These are phyloP conservation scores for Dryas octopetala DNA, from an alignment of 306 rosid species.

Conservation along the genomic window DNA sequence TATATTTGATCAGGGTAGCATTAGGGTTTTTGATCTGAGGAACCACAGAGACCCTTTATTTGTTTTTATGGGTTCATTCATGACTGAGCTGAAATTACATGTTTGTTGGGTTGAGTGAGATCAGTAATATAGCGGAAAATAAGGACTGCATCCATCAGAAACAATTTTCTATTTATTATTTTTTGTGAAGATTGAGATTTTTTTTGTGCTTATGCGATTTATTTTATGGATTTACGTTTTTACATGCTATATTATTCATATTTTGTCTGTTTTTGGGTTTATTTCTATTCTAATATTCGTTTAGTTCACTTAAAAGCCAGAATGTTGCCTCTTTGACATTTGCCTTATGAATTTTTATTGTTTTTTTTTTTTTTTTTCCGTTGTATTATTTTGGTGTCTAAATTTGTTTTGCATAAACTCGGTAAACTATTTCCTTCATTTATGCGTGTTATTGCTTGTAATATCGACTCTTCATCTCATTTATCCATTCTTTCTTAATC, in stretches of 20 bases:
- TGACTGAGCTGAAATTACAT: constrained; percentile 15
- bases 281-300: not conserved
- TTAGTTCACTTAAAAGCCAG: constrained; percentile 4
- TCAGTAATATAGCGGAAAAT: constrained; percentile 5
- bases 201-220: constrained; percentile 6
- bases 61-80: not conserved
- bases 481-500: not conserved
- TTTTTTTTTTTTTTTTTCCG: not conserved
- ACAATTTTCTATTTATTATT: not conserved
- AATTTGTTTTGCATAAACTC: not conserved
- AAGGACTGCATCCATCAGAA: not conserved
- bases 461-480: not conserved
- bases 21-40: constrained; percentile 22
- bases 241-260: not conserved
- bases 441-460: not conserved
- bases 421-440: not conserved
- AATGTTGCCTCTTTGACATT: no score
- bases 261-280: not conserved
- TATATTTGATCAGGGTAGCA: not conserved
- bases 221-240: not conserved
- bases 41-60: not conserved
- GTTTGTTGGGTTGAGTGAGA: constrained; percentile 6
- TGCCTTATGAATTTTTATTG: no score
- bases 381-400: not conserved
- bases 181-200: not conserved